Evolutionary conservation across 352 stramenopile genomes (phyloP).

Genomic region (Pythium coloratum): DNA sequence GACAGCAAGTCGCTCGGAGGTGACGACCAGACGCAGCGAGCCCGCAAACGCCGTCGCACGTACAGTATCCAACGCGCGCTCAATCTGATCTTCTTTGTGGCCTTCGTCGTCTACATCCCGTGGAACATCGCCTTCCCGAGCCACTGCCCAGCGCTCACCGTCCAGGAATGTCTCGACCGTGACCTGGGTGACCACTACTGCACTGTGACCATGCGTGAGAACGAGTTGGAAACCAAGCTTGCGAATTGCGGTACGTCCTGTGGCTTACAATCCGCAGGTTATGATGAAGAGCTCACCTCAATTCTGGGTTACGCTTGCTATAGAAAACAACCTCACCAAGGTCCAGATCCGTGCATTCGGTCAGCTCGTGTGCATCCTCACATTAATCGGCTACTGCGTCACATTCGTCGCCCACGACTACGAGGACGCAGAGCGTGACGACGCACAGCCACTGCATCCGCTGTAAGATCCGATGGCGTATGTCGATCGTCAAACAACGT

Average conservation of each 20-base stretch:
- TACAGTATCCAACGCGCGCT: slow-evolving; percentile 27
- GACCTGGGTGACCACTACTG: slow-evolving; percentile 28
- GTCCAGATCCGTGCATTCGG: slow-evolving; percentile 25
- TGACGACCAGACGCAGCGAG: background rate
- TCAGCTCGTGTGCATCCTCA: slow-evolving; percentile 27
- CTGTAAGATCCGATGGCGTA: slow-evolving; percentile 4
- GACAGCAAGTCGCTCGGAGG: slow-evolving; percentile 9
- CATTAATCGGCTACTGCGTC: slow-evolving; percentile 24
- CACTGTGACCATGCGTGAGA: slow-evolving; percentile 22
- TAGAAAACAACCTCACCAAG: slow-evolving; percentile 21
- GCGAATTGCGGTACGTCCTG: slow-evolving; percentile 19
- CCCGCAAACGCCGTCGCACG: background rate
- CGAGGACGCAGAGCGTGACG: slow-evolving; percentile 25
- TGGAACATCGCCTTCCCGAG: slow-evolving; percentile 27
- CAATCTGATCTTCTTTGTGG: slow-evolving; percentile 48
- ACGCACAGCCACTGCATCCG: slow-evolving; percentile 9
- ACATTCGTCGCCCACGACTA: slow-evolving; percentile 26
- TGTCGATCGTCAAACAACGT: too few species aligned
- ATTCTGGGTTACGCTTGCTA: background rate
- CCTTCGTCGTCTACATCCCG: slow-evolving; percentile 64
- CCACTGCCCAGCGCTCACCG: slow-evolving; percentile 17
- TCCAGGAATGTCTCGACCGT: slow-evolving; percentile 27
- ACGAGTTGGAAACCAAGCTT: slow-evolving; percentile 22
- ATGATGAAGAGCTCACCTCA: background rate
- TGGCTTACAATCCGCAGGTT: background rate